These are phyloP conservation scores for Salix brachista DNA, from an alignment of 345 rosid genomes.

Conservation along the genomic window DNA sequence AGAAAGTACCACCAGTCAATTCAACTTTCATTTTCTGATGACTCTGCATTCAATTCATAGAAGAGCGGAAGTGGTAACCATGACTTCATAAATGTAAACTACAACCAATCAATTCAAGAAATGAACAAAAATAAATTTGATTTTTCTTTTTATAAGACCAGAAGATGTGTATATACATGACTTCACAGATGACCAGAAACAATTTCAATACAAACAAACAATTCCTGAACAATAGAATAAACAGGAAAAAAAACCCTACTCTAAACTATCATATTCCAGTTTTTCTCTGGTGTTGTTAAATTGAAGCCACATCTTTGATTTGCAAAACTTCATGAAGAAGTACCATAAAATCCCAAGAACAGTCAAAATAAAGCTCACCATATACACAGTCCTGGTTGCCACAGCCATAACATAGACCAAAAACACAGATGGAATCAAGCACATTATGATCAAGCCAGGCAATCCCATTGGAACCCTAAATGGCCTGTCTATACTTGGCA, in stretches of 20 bases:
- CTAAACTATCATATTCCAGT: neutral
- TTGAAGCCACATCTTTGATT: slow-evolving; percentile 28
- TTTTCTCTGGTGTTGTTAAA: slow-evolving; percentile 15
- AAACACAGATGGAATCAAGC: slow-evolving; percentile 44
- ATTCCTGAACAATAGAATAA: neutral
- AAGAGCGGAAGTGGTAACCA: no score
- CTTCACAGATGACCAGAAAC: no score
- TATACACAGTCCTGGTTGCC: slow-evolving; percentile 26
- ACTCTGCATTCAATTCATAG: no score
- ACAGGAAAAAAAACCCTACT: neutral
- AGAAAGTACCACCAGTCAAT: no score
- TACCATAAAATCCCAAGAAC: slow-evolving; percentile 29
- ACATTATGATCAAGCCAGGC: slow-evolving; percentile 29
- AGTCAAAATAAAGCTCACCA: slow-evolving; percentile 28
- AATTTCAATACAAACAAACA: no score
- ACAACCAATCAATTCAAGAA: no score
- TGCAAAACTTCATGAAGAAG: slow-evolving; percentile 28
- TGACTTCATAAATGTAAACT: no score
- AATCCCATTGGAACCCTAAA: slow-evolving; percentile 36
- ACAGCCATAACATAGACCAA: slow-evolving; percentile 29
- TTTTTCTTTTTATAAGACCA: no score
- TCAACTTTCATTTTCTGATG: no score
- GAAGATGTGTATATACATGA: no score
- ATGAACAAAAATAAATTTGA: no score
- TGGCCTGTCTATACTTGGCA: slow-evolving; percentile 34